Percentiles rank a stretch among this genome's conserved stretches.
Conservation (phyloP, 2,329 filamentous ascomycete genomes). For the Cryphonectria japonica region DNA sequence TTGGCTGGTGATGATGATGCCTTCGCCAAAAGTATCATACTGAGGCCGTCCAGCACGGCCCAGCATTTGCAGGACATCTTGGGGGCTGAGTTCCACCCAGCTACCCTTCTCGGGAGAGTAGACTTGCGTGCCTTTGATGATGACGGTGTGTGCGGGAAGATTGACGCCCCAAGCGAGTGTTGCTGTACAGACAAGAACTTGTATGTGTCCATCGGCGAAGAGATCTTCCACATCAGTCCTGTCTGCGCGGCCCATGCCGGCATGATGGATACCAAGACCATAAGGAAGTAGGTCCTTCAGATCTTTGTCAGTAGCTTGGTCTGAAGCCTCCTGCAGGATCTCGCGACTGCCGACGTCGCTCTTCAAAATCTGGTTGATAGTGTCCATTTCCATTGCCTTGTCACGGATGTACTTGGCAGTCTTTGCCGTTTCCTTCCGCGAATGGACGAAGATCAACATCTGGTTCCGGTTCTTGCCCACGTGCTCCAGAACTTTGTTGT, state of each 20-base stretch:
- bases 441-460: slow-evolving; percentile 99
- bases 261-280: slow-evolving; percentile 97
- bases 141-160: slow-evolving; percentile 93
- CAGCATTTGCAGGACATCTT: slow-evolving; percentile 98
- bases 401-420: slow-evolving; percentile 95
- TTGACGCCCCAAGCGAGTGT: slow-evolving; percentile 99
- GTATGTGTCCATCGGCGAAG: slow-evolving; percentile 87
- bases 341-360: slow-evolving; percentile 91
- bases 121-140: slow-evolving; percentile 97
- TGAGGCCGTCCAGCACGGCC: slow-evolving; percentile 95
- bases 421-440: slow-evolving; percentile 96
- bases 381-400: slow-evolving; percentile 95
- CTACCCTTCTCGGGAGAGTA: slow-evolving; percentile 98
- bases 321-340: slow-evolving; percentile 82
- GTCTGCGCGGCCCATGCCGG: slow-evolving; percentile 95
- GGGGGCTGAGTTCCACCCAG: slow-evolving; percentile 96
- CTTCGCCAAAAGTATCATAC: slow-evolving; percentile 96
- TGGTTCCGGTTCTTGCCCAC: slow-evolving; percentile 92
- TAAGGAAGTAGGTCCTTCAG: slow-evolving; percentile 95
- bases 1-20: slow-evolving; percentile 97
- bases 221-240: slow-evolving; percentile 93
- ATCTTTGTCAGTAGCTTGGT: slow-evolving; percentile 80
- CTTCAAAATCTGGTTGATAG: slow-evolving; percentile 92
- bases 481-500: slow-evolving; percentile 95
- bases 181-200: slow-evolving; percentile 95